Evolutionary conservation across 2,329 filamentous ascomycete genomes (phyloP), one percentile per base, ranked within the genome.

Genomic region (Fusarium hostae): DNA sequence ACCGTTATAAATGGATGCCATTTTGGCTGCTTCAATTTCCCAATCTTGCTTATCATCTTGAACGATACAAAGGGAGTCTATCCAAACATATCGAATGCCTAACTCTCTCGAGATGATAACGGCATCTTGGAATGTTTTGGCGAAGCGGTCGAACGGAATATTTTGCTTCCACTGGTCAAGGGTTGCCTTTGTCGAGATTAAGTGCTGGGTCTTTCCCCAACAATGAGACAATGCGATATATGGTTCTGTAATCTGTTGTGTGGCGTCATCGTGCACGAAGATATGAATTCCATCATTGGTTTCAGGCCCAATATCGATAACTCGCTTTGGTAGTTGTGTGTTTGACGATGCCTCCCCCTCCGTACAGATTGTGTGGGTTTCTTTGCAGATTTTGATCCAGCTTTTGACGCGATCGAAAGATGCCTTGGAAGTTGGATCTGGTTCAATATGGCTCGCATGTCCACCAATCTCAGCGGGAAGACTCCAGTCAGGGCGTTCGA

Each of bases 31-130:
- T 34, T 78, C 77, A 1, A 34, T 72, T 55, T 76, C 64, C 75
- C 75, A 77, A 16, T 79, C 77, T 9, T 70, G 22, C 0, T 6
- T 59, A 18, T 77, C 76, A 39, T 76, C 73, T 43, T 79, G 77
- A 15, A 78, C 51, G 11, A 78, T 78, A 7, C 76, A 78, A 2
- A 78, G 66, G 0, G 76, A 75, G 18, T 78, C 76, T 47, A 78
- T 77, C 76, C 76, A 78, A 6, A 78, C 15, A 40, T 78, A 78
- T 0, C 34, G 65, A 20, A 77, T 67, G 2, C 73, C 70, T 4
- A 77, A 20, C 4, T 66, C 56, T 28, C 75, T 70, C 0, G 73
- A 66, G 8, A 76, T 71, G 0, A 26, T 37, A 1, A 75, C 41
- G 2, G 73, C 70, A 28, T 76, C 73, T 37, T 73, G 66, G 4